Base-by-base conservation (phyloP, 768 basidiomycete species). In the Boletus huronensis region DNA sequence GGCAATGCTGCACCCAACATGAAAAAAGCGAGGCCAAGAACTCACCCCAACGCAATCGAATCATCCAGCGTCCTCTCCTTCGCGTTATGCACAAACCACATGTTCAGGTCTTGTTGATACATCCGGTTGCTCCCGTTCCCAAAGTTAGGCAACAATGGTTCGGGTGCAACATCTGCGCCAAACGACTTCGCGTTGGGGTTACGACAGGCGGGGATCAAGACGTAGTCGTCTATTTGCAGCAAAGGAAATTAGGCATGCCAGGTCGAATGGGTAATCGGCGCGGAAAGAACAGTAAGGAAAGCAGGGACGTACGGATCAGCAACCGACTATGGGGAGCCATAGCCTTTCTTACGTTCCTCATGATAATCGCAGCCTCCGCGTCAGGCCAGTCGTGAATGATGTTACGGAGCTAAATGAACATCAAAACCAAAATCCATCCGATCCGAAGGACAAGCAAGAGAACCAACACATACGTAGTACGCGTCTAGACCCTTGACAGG, bases 101-200 rank as follows among this genome's bases (percentile, higher is more conserved):
- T 79, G 48, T 71, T 73, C 39, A 81, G 44, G 52, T 82, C 80
- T 45, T 74, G 73, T 31, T 75, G 64, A 55, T 80, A 80, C 28
- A 67, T 66, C 6, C 73, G 64, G 34, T 74, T 63, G 39, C 66
- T 68, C 2, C 76, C 79, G 7, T 72, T 68, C 17, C 78, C 79
- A 48, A 74, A 80, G 60, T 80, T 80, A 6, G 79, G 72, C 2
- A 81, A 68, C 46, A 82, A 64, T 0, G 78, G 80, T 49, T 74
- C 72, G 0, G 78, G 79, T 1, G 76, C 78, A 56, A 60, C 41
- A 9, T 65, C 64, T 67, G 58, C 41, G 35, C 53, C 56, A 35
- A 49, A 55, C 5, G 51, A 53, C 4, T 53, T 49, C 3, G 46
- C 39, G 23, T 29, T 53, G 8, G 49, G 40, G 21, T 54, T 54